Base-by-base conservation (phyloP, 768 basidiomycete species). In the Crucibulum laeve region DNA sequence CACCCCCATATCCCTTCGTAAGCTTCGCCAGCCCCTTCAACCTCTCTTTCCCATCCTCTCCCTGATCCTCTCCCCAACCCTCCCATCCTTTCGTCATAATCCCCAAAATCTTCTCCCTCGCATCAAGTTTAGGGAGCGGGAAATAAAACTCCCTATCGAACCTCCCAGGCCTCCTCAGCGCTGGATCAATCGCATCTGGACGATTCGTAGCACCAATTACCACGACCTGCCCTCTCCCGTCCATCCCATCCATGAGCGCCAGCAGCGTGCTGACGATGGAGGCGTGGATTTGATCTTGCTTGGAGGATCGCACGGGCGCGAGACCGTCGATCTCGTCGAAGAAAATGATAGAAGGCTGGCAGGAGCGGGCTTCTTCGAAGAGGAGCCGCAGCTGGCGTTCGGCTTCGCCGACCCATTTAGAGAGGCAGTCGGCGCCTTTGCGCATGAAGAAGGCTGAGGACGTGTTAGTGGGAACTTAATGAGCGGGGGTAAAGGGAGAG, bases 301-400 rank as follows among this genome's bases (percentile, higher is more conserved):
- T 97, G 14, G 91, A 89, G n/a, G 92, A 95, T 36, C 96, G 85
- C 2, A 98, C 95, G 1, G 96, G 96, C 10, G 96, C 96, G 15
- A 99, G 80, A 51, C 95, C 96, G 58, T 99, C 96, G 53, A 99
- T 98, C 67, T 99, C 96, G 59, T 99, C 96, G 61, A 99, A 98
- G 70, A 99, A 99, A 58, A 99, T 98, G 64, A 98, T 98, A 51
- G 85, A 88, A 0, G 96, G 95, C 56, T 97, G 95, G 40, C 81
- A 87, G 41, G 84, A 82, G 38, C 83, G 79, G 1, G 96, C 96
- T 69, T 98, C 95, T 51, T 98, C 95, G 60, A 99, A 99, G 11
- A 98, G 73, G 30, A 97, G 75, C 1, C 96, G 82, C 2, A 99
- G 75, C 60, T 97, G 95, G 1, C 96, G 82, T 59, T 98, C 96